Conservation (phyloP, 2,329 filamentous ascomycete genomes). For the Arachnopeziza araneosa region DNA sequence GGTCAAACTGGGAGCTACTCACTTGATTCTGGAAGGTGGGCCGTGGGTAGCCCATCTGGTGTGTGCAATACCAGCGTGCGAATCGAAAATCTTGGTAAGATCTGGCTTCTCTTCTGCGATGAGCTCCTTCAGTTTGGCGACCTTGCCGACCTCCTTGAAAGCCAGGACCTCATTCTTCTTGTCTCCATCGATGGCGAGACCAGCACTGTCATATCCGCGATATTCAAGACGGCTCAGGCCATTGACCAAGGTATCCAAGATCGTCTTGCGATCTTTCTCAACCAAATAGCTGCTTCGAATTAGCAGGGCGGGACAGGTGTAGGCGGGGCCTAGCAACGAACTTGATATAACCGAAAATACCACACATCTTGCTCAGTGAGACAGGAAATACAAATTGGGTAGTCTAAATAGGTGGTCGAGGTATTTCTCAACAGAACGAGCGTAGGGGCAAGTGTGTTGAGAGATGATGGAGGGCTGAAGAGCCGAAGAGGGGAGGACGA, state of each 20-base stretch:
- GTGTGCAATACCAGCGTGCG: constrained; percentile 97
- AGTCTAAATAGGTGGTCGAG: neutral
- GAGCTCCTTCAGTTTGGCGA: constrained; percentile 90
- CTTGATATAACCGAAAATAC: constrained; percentile 9
- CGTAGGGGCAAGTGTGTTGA: neutral
- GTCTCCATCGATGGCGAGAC: constrained; percentile 92
- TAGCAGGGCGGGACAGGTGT: neutral
- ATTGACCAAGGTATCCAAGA: constrained; percentile 93
- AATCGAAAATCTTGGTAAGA: constrained; percentile 90
- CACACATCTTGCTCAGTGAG: constrained; percentile 4
- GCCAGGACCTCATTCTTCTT: constrained; percentile 98
- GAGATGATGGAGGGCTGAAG: neutral
- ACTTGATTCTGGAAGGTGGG: constrained; percentile 87
- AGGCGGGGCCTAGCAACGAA: neutral
- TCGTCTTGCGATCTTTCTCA: constrained; percentile 96
- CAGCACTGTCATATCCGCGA: constrained; percentile 95
- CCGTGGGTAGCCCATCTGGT: constrained; percentile 99
- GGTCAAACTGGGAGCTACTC: constrained; percentile 30
- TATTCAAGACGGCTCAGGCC: constrained; percentile 95
- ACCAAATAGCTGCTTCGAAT: constrained; percentile 73
- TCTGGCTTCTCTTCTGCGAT: constrained; percentile 81
- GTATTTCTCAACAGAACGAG: neutral
- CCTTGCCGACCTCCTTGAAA: constrained; percentile 99
- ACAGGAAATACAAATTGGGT: neutral
- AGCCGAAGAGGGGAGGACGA: neutral